Evolutionary conservation across 2,329 filamentous ascomycete genomes (phyloP), one percentile per base, ranked within the genome.

Genomic region (Harringtonia lauricola): DNA sequence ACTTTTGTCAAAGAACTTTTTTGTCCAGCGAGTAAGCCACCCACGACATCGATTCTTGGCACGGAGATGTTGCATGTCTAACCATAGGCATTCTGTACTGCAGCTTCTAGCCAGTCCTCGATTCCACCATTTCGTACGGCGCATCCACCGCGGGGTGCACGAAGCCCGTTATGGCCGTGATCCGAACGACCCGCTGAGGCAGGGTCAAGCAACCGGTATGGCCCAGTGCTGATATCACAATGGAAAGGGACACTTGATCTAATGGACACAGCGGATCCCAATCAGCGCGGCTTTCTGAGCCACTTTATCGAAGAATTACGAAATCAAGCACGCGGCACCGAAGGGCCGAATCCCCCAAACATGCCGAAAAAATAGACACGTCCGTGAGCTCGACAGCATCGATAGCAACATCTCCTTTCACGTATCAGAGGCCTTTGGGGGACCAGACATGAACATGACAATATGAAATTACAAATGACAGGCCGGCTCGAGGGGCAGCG

Each of bases 91-190:
- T 26, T 10, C 24, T 31, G 9, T 18, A 21, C 2, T 19, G 2
- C 48, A 72, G 67, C 68, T 76, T 43, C 67, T 76, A 15, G 61
- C 64, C 21, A 70, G 64, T 15, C 71, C 70, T 2, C 59, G 61
- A 9, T 76, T 75, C 53, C 72, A 76, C 48, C 65, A 65, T 47
- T 64, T 64, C 4, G 72, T 76, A 33, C 67, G 68, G 8, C 62
- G 65, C n/a, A 69, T 76, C 29, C 72, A 76, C 46, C 64, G 64
- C 14, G 60, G 56, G 4, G 64, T 76, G 31, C 57, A 76, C 51
- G 70, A 75, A 47, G 55, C 59, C 17, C 62, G 64, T 36, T 49
- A 75, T 48, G 72, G 72, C 10, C 64, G 68, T 21, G 62, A 71
- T 42, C 71, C 72, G 0, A 59, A 66, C 49, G 68, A 74, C 41